Base-by-base conservation (phyloP, 495 filamentous ascomycete genomes). In the Neurospora intermedia region DNA sequence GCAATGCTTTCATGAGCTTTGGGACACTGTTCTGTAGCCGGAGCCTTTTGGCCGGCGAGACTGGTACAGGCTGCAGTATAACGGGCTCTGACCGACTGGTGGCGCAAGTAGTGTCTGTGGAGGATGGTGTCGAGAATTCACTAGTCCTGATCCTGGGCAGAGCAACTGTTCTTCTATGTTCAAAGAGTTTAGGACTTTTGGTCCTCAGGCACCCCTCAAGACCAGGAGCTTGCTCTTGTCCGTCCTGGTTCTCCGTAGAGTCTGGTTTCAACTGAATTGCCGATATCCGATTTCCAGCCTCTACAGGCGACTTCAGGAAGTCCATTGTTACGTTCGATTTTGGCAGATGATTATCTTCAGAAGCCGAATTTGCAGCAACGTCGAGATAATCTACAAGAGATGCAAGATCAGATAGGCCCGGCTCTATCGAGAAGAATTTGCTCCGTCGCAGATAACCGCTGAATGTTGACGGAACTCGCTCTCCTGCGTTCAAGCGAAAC, bases 1-100 rank as follows among this genome's bases (percentile, higher is more conserved):
- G 85, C 39, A 86, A 74, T 40, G 83, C 81, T 73, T 87, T 86
- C 84, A 87, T 86, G 46, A 87, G 77, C 73, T 83, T 82, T 59
- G 85, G 84, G 38, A 86, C 79, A 72, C 85, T 87, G 73, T 84
- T 84, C 74, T 85, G 85, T 70, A 85, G 77, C 71, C 80, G 83
- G 48, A 86, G 78, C 74, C 83, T 79, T 43, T 82, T 79, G 62
- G 77, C 81, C 41, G 85, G 82, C 13, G 84, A 86, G 15, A 85
- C 85, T 13, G 85, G 84, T 48, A 83, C 80, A 18, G 83, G 84
- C 42, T 83, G 80, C 6, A 86, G 74, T 66, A 86, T 81, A 20
- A 81, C 78, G 18, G 73, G 73, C 23, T 41, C 16, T 18, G 69
- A 27, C 43, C 54, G 71, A 16, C 66, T 48, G 35, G 18, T 38